Conservation (phyloP, 208 protist genomes). For the Phytomonas francai region DNA sequence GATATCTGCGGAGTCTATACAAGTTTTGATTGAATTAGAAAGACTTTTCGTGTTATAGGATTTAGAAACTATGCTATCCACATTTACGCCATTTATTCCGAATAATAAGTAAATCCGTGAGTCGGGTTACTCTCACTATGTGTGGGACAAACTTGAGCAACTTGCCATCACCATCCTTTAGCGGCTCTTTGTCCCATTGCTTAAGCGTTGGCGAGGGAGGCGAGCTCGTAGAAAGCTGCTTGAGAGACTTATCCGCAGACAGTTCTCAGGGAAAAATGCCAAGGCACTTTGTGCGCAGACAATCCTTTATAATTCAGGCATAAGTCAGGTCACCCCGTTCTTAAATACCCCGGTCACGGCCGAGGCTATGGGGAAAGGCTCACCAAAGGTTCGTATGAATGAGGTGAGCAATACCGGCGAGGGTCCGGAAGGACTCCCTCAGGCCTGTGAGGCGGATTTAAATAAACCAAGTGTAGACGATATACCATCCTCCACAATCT, state of each 20-base stretch:
- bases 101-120: not conserved
- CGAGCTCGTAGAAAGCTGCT: not conserved
- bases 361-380: not conserved
- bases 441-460: not conserved
- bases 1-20: not conserved
- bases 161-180: not conserved
- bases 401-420: conserved; percentile 1
- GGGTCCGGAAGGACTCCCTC: conserved; percentile 1
- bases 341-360: not conserved
- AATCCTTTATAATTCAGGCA: not conserved
- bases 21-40: no score
- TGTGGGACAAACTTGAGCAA: conserved; percentile 6
- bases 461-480: not conserved
- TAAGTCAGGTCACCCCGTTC: not conserved
- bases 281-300: not conserved
- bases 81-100: conserved; percentile 2
- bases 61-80: not conserved
- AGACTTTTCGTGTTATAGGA: no score
- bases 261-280: not conserved
- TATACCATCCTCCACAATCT: not conserved
- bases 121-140: not conserved
- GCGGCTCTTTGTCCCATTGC: conserved; percentile 3
- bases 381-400: not conserved
- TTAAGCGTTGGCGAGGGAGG: not conserved
- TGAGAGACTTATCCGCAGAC: not conserved